Conservation (phyloP, 2,329 filamentous ascomycete genomes). For the Neopestalotiopsis sp. region DNA sequence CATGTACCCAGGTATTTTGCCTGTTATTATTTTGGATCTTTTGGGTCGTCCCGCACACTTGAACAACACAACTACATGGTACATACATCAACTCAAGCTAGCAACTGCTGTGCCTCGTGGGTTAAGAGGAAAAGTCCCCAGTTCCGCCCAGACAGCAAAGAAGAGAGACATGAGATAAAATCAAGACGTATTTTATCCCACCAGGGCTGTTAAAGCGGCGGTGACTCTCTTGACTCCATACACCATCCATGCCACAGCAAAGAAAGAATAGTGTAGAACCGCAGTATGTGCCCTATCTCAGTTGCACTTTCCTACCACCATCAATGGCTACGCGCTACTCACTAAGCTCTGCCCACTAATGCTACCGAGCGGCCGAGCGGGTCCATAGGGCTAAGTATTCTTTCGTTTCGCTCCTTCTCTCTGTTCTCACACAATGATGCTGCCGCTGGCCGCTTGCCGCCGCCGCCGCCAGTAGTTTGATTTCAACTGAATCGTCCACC, state of each 20-base stretch:
- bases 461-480: neutral
- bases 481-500: neutral
- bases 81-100: no score
- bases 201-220: constrained; percentile 9
- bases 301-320: neutral
- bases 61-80: no score
- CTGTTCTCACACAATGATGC: no score
- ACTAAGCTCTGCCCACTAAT: neutral
- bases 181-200: neutral
- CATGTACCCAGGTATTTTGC: constrained; percentile 19
- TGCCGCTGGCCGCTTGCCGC: no score
- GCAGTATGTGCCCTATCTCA: neutral
- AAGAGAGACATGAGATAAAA: constrained; percentile 1
- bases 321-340: neutral
- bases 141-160: neutral
- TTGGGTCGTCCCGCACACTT: neutral
- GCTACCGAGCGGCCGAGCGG: constrained; percentile 9
- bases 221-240: neutral
- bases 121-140: neutral
- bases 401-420: no score
- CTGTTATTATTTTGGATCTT: neutral
- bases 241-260: neutral
- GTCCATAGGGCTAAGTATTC: constrained; percentile 14
- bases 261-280: no score
- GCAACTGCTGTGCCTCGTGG: neutral